Percentiles rank a stretch among this genome's conserved stretches.
Evolutionary conservation across 768 basidiomycete genomes (phyloP).

Genomic region (Solioccasus polychromus): DNA sequence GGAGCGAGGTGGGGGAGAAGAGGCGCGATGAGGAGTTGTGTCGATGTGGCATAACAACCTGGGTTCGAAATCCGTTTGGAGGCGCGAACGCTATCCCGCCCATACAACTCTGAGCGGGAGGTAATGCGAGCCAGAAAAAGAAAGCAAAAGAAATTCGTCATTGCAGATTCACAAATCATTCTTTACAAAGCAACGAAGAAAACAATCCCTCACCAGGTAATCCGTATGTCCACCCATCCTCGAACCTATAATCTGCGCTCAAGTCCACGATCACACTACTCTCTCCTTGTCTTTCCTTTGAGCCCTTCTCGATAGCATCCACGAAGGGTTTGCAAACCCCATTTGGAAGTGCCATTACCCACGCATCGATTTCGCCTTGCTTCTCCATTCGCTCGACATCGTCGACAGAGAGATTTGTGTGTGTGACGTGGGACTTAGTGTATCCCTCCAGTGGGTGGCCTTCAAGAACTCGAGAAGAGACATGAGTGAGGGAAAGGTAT

Average conservation of each 20-base stretch:
- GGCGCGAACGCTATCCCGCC: slow-evolving; percentile 59
- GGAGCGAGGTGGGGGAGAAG: slow-evolving; percentile 67
- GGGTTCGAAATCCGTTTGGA: slow-evolving; percentile 94
- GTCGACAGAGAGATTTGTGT: slow-evolving; percentile 72
- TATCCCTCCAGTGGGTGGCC: slow-evolving; percentile 80
- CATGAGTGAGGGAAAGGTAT: slow-evolving; percentile 85
- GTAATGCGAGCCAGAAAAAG: slow-evolving; percentile 17
- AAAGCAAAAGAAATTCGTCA: slow-evolving; percentile 35
- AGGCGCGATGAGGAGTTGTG: slow-evolving; percentile 90
- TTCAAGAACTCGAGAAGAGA: slow-evolving; percentile 92
- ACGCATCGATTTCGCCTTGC: slow-evolving; percentile 89
- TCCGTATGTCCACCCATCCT: slow-evolving; percentile 94
- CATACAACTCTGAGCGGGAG: slow-evolving; percentile 72
- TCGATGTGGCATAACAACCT: slow-evolving; percentile 94
- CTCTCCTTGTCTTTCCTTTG: slow-evolving; percentile 45
- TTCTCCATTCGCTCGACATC: slow-evolving; percentile 91
- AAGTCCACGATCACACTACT: slow-evolving; percentile 85
- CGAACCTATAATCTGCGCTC: slow-evolving; percentile 93
- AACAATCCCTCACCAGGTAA: slow-evolving; percentile 86
- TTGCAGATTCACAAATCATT: slow-evolving; percentile 32
- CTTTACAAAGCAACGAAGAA: slow-evolving; percentile 27
- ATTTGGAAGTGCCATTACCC: slow-evolving; percentile 99
- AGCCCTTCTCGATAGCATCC: slow-evolving; percentile 83
- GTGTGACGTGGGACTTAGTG: slow-evolving; percentile 67
- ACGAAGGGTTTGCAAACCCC: slow-evolving; percentile 96